A percentile compares a stretch with the other conserved stretches of the same genome.
These are phyloP conservation scores for Russula sp. DNA, from an alignment of 768 basidiomycete species.

Conservation along the genomic window DNA sequence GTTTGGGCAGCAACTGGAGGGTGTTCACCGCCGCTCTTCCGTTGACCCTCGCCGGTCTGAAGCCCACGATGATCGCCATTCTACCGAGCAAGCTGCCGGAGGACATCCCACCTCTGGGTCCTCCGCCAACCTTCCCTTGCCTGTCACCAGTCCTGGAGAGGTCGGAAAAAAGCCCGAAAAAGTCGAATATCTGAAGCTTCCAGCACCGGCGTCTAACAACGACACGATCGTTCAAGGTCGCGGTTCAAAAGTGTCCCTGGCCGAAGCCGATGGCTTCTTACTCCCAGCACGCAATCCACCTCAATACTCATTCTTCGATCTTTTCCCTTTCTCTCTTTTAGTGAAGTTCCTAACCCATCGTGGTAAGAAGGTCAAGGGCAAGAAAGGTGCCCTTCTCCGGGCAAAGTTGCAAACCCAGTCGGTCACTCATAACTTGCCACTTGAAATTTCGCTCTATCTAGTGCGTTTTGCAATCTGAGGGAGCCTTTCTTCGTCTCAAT, in stretches of 20 bases:
- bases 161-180: not conserved
- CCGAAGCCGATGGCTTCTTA: constrained; percentile 41
- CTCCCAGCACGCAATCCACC: constrained; percentile 52
- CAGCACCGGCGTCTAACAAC: constrained; percentile 6
- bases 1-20: not conserved
- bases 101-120: constrained; percentile 1
- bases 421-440: constrained; percentile 51
- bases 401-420: constrained; percentile 41
- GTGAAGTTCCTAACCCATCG: constrained; percentile 38
- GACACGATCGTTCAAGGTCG: not conserved
- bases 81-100: not conserved
- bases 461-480: constrained; percentile 30
- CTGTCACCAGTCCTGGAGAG: constrained; percentile 10
- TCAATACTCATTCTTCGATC: constrained; percentile 50
- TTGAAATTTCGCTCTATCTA: constrained; percentile 63
- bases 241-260: constrained; percentile 22
- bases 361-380: constrained; percentile 51
- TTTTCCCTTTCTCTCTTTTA: constrained; percentile 64
- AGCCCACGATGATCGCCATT: not conserved
- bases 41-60: not conserved
- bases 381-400: constrained; percentile 47
- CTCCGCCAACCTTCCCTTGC: constrained; percentile 14
- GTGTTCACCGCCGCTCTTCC: not conserved
- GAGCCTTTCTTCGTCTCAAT: constrained; percentile 1
- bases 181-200: constrained; percentile 6